Evolutionary conservation across 306 rosid species (phyloP), one percentile per base, ranked within the genome.

Genomic region (Mimosa bimucronata): DNA sequence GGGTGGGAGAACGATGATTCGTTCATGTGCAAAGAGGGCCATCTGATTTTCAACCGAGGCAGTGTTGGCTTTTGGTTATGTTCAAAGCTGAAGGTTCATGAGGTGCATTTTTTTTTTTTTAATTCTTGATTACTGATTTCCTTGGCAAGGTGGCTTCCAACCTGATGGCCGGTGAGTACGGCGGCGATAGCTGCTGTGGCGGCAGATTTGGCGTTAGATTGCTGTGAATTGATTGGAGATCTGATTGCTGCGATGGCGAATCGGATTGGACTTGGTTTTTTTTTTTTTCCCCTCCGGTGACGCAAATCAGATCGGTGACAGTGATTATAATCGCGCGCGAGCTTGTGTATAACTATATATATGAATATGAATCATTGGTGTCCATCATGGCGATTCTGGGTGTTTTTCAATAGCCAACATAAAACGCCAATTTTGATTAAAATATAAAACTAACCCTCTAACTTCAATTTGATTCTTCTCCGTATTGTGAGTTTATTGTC

Each of bases 41-140:
- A 9, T 89, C 81, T 0, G 92, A 86, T 40, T 95, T 90, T 83
- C 91, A 61, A 30, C 94, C 94, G 1, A 78, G 91, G 60, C 97
- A 90, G 15, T 92, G 98, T 89, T 88, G 98, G 29, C 93, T 95
- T 31, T 95, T 98, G 3, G 55, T 84, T 19, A 92, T 94, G 98
- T 77, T 88, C 3, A 91, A 77, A 30, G 88, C 97, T 3, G 84
- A 85, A 10, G 84, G 80, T 40, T 77, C 60, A 0, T 83, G 80
- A 76, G 79, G 60, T 25, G 29, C 53, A 55, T 57, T 57, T 40
- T 73, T 45, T 6, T 31, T 53, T 50, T 64, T n/a, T 37, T 23
- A 66, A 77, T 68, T 52, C 42, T 42, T 38, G 11, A 50, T 19
- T 6, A 3, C 40, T 25, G n/a, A n/a, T n/a, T n/a, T n/a, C n/a